Evolutionary conservation across 768 basidiomycete species (phyloP).

Genomic region (Trichaptum fuscoviolaceum): DNA sequence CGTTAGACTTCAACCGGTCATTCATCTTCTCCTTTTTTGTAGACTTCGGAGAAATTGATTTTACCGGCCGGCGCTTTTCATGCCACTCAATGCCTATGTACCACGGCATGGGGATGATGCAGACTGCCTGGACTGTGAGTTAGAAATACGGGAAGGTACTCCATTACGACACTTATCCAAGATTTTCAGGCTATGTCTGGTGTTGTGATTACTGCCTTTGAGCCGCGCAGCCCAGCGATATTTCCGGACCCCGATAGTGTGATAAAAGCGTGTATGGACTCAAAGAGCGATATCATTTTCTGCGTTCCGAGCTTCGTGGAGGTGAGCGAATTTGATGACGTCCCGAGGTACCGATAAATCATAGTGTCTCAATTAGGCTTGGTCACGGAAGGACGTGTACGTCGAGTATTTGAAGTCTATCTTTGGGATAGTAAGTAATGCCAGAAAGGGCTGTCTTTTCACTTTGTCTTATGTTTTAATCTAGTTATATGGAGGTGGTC

Average conservation of each 20-base stretch:
- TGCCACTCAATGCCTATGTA: constrained; percentile 20
- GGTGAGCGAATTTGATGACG: constrained; percentile 14
- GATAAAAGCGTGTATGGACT: neutral
- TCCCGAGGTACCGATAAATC: neutral
- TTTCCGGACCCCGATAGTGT: constrained; percentile 19
- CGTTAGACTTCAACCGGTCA: constrained; percentile 12
- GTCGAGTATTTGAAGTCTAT: constrained; percentile 18
- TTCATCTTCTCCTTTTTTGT: neutral
- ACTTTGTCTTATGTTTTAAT: constrained; percentile 1
- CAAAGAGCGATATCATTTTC: constrained; percentile 13
- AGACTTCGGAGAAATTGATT: constrained; percentile 16
- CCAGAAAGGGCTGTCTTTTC: neutral
- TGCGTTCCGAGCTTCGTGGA: constrained; percentile 30
- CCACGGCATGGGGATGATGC: constrained; percentile 13
- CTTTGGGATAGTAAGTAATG: constrained; percentile 12
- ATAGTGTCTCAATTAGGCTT: constrained; percentile 15
- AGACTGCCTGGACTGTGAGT: constrained; percentile 6
- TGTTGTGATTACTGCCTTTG: constrained; percentile 15
- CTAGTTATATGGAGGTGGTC: constrained; percentile 27
- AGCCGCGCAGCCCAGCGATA: constrained; percentile 18
- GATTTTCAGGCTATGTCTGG: constrained; percentile 10
- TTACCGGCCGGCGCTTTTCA: constrained; percentile 10
- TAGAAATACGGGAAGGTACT: neutral
- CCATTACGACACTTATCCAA: neutral
- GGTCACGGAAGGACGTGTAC: constrained; percentile 16